Evolutionary conservation across 1,284 basidiomycete species (phyloP).

Genomic region (Marasmius fiardii): DNA sequence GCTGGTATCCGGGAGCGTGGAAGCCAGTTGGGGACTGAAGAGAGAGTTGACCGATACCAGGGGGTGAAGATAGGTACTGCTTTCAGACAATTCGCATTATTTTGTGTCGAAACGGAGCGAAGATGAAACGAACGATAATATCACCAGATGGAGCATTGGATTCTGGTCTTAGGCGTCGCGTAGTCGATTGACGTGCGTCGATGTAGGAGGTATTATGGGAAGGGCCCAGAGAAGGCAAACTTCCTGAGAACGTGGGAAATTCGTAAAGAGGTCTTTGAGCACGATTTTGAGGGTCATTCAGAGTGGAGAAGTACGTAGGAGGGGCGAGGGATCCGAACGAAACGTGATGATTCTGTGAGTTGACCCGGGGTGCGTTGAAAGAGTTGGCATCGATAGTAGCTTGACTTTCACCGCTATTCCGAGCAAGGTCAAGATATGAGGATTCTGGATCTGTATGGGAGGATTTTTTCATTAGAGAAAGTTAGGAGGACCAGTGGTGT

Average conservation of each 20-base stretch:
- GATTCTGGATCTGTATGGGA: background rate
- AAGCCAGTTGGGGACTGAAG: background rate
- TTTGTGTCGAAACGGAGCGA: background rate
- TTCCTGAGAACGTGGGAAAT: background rate
- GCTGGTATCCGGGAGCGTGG: background rate
- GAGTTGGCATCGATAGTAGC: background rate
- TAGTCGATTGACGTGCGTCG: background rate
- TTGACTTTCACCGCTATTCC: background rate
- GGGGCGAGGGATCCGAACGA: background rate
- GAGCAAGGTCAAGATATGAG: background rate
- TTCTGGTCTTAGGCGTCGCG: background rate
- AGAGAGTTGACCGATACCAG: background rate
- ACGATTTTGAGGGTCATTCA: no score
- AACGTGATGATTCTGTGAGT: background rate
- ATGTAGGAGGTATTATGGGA: background rate
- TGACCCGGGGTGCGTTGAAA: background rate
- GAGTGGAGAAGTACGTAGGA: background rate
- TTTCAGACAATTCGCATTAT: background rate
- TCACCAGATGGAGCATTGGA: background rate
- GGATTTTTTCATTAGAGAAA: no score
- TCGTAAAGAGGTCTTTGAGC: background rate
- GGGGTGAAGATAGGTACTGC: constrained; percentile 2
- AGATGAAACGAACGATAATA: background rate
- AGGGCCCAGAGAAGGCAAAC: background rate
- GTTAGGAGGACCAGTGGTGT: background rate